Evolutionary conservation across 75 land plant species (phyloP).

Genomic region (Pinus tabuliformis): DNA sequence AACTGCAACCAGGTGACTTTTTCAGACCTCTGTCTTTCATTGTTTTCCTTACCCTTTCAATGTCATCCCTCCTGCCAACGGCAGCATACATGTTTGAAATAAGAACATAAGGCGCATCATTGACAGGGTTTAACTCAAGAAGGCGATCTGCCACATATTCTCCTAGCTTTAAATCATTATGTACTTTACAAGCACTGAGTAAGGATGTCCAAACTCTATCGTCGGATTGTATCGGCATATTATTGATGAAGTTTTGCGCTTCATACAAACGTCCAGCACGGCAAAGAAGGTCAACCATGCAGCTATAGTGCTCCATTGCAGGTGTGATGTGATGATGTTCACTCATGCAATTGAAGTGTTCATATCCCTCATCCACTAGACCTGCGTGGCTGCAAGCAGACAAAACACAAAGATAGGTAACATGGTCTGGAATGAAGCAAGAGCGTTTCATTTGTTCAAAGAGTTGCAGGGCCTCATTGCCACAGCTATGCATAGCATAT

Average conservation of each 20-base stretch:
- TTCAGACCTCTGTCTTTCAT: not conserved
- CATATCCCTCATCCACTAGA: not conserved
- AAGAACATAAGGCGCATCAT: constrained; percentile 10
- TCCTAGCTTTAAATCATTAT: constrained; percentile 9
- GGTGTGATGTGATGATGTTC: constrained; percentile 2
- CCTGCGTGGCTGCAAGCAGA: constrained; percentile 47
- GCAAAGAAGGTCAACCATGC: constrained; percentile 12
- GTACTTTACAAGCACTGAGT: constrained; percentile 2
- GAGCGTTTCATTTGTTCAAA: constrained; percentile 51
- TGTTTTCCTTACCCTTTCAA: not conserved
- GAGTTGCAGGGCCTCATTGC: constrained; percentile 48
- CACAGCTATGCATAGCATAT: constrained; percentile 24
- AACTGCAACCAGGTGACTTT: not conserved
- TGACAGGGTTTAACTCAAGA: not conserved
- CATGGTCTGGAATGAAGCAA: constrained; percentile 52
- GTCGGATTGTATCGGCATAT: not conserved
- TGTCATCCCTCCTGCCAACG: not conserved
- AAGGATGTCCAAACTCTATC: not conserved
- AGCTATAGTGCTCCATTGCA: constrained; percentile 10
- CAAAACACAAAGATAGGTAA: constrained; percentile 63
- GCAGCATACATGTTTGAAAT: constrained; percentile 6
- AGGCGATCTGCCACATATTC: not conserved
- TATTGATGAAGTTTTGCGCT: constrained; percentile 4
- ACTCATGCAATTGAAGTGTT: constrained; percentile 7
- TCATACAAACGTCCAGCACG: constrained; percentile 6